Evolutionary conservation across 306 rosid genomes (phyloP), one percentile per base, ranked within the genome.

Genomic region (Gastrolobium bilobum): DNA sequence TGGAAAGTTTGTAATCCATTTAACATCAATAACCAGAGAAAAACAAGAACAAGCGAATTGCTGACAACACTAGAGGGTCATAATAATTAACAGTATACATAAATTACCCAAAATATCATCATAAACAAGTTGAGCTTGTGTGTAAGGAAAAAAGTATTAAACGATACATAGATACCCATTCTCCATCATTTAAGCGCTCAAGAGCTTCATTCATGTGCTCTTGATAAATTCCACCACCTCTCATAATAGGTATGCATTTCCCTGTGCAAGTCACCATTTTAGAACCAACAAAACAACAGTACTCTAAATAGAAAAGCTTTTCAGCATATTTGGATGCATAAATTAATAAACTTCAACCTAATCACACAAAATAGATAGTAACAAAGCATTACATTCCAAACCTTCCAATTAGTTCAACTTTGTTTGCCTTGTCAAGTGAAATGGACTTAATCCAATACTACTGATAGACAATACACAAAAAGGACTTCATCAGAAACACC

Each of bases 191-290:
- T 67, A 95, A 83, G 75, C 82, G 89, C 51, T 90, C 92, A 68
- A 93, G 91, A 65, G 99, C 99, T 89, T 92, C 96, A 26, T 90
- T 79, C 94, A 93, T 95, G 84, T 87, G 91, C 58, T 90, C 87
- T 83, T 95, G 99, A 88, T 91, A 89, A 82, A 95, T 88, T 78
- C 98, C 98, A 69, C 88, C 97, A 50, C 98, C 99, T 81, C 98
- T 87, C 15, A 86, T 95, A 72, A 95, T 88, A 31, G 99, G 99
- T 82, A 95, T 88, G 86, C 99, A 94, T 88, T 94, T 94, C 50
- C 99, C 99, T 92, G 89, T 60, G 53, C 61, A 74, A 60, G 61
- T 68, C 38, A 68, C 34, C 47, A 54, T 7, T 47, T 74, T 35
- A 75, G 79, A 85, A 33, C 71, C 62, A 68, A 48, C 37, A 79